phyloP scores from a whole-genome alignment of 2,329 filamentous ascomycete species.

The Cladosporium oxysporum region DNA sequence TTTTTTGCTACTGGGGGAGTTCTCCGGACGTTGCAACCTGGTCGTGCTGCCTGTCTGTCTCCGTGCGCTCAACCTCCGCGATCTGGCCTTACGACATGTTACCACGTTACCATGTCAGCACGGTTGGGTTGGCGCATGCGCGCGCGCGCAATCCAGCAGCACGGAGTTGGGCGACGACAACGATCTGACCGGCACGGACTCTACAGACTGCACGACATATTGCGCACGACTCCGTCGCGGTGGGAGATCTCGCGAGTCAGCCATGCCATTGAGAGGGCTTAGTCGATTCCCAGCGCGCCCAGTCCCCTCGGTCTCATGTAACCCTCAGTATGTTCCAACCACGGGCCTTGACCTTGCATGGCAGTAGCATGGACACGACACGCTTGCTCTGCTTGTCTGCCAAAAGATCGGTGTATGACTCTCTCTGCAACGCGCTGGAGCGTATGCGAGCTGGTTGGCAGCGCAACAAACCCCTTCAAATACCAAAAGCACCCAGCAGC shows the following conservation, averaged over 20 bases:
- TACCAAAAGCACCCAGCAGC: neutral
- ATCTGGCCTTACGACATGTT: constrained; percentile 9
- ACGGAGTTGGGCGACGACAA: neutral
- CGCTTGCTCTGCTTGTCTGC: neutral
- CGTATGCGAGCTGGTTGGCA: constrained; percentile 5
- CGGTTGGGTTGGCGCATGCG: neutral
- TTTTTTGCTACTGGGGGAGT: neutral
- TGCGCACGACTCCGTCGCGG: neutral
- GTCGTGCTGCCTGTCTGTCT: neutral
- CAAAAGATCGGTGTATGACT: constrained; percentile 2
- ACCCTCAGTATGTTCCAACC: neutral
- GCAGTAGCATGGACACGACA: no score
- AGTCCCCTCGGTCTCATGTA: neutral
- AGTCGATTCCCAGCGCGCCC: neutral
- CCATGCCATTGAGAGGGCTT: neutral
- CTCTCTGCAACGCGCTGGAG: neutral
- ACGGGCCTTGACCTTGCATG: constrained; percentile 3
- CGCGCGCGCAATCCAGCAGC: neutral
- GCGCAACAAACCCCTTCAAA: constrained; percentile 10
- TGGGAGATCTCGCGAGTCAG: constrained; percentile 3
- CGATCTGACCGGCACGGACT: constrained; percentile 3
- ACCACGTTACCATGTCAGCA: constrained; percentile 4
- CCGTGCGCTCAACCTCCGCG: neutral
- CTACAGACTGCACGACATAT: constrained; percentile 6
- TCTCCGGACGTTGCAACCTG: neutral